Evolutionary conservation across 768 basidiomycete genomes (phyloP).

Genomic region (Phaffia tasmanica): DNA sequence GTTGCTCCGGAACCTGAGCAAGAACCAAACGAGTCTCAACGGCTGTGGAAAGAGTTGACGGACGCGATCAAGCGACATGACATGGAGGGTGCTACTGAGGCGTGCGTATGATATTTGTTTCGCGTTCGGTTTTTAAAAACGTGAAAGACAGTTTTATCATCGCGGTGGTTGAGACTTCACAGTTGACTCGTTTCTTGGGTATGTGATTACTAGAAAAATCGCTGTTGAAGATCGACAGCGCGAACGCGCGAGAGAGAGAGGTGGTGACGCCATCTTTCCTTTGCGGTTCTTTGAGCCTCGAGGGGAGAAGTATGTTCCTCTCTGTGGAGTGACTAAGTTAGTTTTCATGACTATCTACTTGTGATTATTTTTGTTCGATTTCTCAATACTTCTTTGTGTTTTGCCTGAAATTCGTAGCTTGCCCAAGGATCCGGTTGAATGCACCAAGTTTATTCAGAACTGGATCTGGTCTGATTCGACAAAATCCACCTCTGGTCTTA

Average conservation of each 20-base stretch:
- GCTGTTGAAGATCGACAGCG: conserved; percentile 85
- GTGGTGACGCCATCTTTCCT: conserved; percentile 56
- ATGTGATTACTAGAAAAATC: too few relatives aligned
- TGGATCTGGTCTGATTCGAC: conserved; percentile 57
- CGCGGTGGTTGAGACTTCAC: too few relatives aligned
- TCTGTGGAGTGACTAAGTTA: conserved; percentile 44
- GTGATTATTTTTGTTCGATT: conserved; percentile 42
- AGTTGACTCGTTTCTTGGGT: too few relatives aligned
- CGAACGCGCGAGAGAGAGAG: conserved; percentile 62
- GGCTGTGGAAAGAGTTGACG: conserved; percentile 75
- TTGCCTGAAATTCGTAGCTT: conserved; percentile 44
- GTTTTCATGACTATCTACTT: conserved; percentile 8
- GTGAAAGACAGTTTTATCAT: too few relatives aligned
- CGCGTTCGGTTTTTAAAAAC: too few relatives aligned
- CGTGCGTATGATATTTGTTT: conserved; percentile 32
- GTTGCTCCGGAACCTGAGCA: conserved; percentile 79
- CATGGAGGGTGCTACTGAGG: conserved; percentile 86
- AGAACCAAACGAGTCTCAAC: conserved; percentile 71
- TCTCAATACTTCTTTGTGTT: conserved; percentile 17
- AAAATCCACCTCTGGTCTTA: too few relatives aligned
- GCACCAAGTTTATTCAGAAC: conserved; percentile 53
- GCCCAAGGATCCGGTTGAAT: conserved; percentile 57
- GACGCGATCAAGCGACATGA: conserved; percentile 73
- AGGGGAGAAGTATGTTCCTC: conserved; percentile 74
- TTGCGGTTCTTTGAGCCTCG: conserved; percentile 68